Base-by-base conservation (phyloP, 306 rosid genomes). In the Purshia tridentata region DNA sequence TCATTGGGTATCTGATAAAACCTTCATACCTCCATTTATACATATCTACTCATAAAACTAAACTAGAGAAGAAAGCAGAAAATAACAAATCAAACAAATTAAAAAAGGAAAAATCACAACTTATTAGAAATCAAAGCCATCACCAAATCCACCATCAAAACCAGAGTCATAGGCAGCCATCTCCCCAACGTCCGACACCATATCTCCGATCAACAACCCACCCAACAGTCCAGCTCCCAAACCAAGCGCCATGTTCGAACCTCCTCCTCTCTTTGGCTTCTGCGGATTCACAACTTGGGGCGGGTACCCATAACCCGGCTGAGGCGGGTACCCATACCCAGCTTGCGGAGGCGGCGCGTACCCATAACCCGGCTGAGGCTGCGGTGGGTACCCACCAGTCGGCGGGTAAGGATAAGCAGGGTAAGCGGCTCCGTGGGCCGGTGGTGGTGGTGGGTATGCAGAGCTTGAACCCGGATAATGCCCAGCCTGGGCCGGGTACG, bases 161-260 rank as follows among this genome's bases (percentile, higher is more conserved):
- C 74, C 77, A 23, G 29, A 57, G 54, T 63, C 81, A 29, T 58
- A 80, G 2, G 75, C 44, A 40, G 4, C 76, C 78, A 29, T 20
- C 0, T 78, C 84, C 8, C 74, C 72, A 1, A 72, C 72, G 12
- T 80, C 89, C 0, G 77, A 70, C 10, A 83, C 66, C 85, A 80
- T 75, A 23, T 86, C 87, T 10, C 89, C 89, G 11, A 86, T 50
- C 77, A 86, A 9, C 78, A 86, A 72, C 7, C 89, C 89, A 18
- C 89, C 89, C 9, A 86, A 70, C 64, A 83, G 52, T 14, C 87
- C 89, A 60, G 89, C 89, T 10, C 87, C 85, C 1, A 81, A 13
- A 4, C 89, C 89, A 37, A 86, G 4, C 57, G 50, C 88, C 81
- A 78, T 75, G 49, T 75, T 77, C 0, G 56, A 56, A 9, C 75